phyloP scores from a whole-genome alignment of 2,329 filamentous ascomycete species.

The Domatiomyces globalis region DNA sequence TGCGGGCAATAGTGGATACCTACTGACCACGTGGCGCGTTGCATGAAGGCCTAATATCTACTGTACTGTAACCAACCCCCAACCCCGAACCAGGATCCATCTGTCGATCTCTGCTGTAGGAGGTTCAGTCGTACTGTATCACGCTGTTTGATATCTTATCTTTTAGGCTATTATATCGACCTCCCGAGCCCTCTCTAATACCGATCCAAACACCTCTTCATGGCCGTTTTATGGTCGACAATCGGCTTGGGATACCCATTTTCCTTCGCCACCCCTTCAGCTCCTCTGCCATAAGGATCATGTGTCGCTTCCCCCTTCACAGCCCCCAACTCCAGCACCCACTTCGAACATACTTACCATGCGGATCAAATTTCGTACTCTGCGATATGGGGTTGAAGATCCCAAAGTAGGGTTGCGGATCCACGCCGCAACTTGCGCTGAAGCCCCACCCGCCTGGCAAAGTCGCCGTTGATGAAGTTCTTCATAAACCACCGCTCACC shows the following conservation, averaged over 20 bases:
- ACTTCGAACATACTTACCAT: conserved; percentile 68
- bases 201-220: conserved; percentile 51
- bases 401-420: conserved; percentile 79
- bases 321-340: conserved; percentile 59
- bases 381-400: conserved; percentile 80
- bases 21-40: no score
- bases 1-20: no score
- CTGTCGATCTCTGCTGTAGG: neutral
- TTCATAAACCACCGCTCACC: conserved; percentile 77
- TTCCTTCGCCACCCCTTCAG: conserved; percentile 43
- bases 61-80: no score
- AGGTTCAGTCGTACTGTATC: neutral
- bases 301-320: conserved; percentile 48
- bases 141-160: neutral
- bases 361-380: conserved; percentile 69
- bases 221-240: conserved; percentile 56
- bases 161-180: conserved; percentile 31
- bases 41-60: neutral
- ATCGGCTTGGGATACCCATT: conserved; percentile 60
- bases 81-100: neutral
- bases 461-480: conserved; percentile 63
- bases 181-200: conserved; percentile 54
- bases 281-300: conserved; percentile 61
- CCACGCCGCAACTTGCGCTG: conserved; percentile 54
- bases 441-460: conserved; percentile 60